Base-by-base conservation (phyloP, 2,329 filamentous ascomycete genomes). In the Paraconiothyrium brasiliense region DNA sequence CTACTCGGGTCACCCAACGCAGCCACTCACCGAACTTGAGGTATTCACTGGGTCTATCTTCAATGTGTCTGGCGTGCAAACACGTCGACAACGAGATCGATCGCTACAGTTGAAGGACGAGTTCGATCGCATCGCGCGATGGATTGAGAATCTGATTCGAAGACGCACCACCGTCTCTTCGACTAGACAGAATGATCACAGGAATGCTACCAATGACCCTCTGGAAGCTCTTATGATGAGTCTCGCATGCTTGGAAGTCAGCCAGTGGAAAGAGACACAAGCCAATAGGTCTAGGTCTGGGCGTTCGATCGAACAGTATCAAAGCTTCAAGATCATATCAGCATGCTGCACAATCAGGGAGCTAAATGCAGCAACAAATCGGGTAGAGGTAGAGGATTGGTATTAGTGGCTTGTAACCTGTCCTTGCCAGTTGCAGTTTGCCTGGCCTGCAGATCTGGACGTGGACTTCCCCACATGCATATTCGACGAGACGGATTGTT, bases 241-340 rank as follows among this genome's bases (percentile, higher is more conserved):
- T 27, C 44, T 55, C 24, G 52, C 52, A 34, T 55, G 39, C 37
- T 14, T 55, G 27, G 52, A 55, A 9, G n/a, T 46, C 37, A 55
- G 52, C 52, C 52, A 46, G n/a, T 27, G 8, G 39, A 44, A 44
- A 14, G 39, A 34, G 3, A 30, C 24, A 10, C 35, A 6, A 11
- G 22, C 34, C 11, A 22, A 16, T 14, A 24, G 51, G 16, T 9
- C 24, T n/a, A 44, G 24, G n/a, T 13, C 14, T 3, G 37, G 51
- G 24, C 51, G 37, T 32, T 43, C 37, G 39, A n/a, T 11, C 3
- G 22, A 54, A 3, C 27, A 34, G 39, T 55, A 30, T 27, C 37
- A 55, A 14, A 55, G 52, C 27, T 55, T 55, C 39, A 55, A 55
- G 39, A 46, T 55, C 39, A 22, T 55, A 22, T 44, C 52, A 22